These are phyloP conservation scores for Suillus weaverae DNA, from an alignment of 768 basidiomycete genomes.

Conservation along the genomic window DNA sequence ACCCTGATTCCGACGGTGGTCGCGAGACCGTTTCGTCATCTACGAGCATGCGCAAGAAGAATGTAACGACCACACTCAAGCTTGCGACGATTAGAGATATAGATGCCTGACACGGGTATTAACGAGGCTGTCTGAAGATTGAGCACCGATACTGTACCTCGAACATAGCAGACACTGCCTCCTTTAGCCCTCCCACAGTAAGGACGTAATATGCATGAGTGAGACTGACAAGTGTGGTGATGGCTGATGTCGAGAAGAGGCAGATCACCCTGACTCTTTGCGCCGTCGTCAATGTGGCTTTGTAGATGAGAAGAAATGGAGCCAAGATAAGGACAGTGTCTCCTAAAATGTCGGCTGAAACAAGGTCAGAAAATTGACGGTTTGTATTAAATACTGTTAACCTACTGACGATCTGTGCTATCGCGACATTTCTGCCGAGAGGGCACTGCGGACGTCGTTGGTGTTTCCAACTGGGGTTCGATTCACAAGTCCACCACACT, in stretches of 20 bases:
- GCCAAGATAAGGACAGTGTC: not conserved
- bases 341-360: slow-evolving; percentile 1
- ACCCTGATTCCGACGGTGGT: not conserved
- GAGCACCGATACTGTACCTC: slow-evolving; percentile 2
- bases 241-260: not conserved
- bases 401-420: not conserved
- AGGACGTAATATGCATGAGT: not conserved
- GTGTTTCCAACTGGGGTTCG: not conserved
- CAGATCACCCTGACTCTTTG: not conserved
- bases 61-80: not conserved
- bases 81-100: not conserved
- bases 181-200: not conserved
- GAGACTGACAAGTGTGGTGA: not conserved
- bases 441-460: not conserved
- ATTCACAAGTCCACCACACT: slow-evolving; percentile 2
- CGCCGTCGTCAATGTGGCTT: not conserved
- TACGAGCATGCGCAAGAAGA: slow-evolving; percentile 1
- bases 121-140: not conserved
- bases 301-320: not conserved
- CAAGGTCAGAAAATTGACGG: not conserved
- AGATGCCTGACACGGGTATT: not conserved
- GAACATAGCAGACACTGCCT: not conserved
- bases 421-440: not conserved
- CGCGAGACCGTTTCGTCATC: not conserved
- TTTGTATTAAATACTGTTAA: not conserved